Base-by-base conservation (phyloP, 768 basidiomycete species). In the Cantharellus anzutake region DNA sequence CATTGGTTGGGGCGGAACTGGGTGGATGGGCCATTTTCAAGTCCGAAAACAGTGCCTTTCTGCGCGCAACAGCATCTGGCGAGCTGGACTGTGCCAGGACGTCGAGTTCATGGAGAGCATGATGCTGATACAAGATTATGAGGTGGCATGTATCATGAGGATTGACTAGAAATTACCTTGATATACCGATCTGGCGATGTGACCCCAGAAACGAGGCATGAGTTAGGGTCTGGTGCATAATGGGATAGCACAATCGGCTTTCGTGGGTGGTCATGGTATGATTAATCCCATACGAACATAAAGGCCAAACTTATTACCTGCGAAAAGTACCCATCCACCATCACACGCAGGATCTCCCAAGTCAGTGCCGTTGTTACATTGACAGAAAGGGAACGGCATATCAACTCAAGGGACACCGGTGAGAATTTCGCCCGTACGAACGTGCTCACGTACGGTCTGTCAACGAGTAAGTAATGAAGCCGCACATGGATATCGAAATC, bases 1-100 rank as follows among this genome's bases (percentile, higher is more conserved):
- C 11, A 37, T 37, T 37, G 35, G 35, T 7, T 7, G 11, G 14
- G 35, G 37, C 34, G 14, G 40, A 5, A 37, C 4, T 29, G 0
- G 80, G 81, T 4, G 71, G 73, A 37, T 55, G 52, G 11, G 52
- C 11, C 57, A 78, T 78, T 64, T 82, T 83, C 65, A 83, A 81
- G 64, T 87, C 84, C 0, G 75, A 75, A 64, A 86, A 87, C 0
- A 87, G 66, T 0, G 77, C 74, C 0, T 75, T 74, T 5, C 83
- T 75, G 41, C 74, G 75, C 0, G 74, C 66, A 5, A 70, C 66
- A 0, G 75, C 75, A 1, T 71, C 64, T 2, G 75, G 52, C 3
- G 74, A 72, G 3, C 69, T 68, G 29, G 76, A 75, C n/a, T 69
- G 67, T 0, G 81, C 74, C 5, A 85, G 65, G 2, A 73, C 71